Conservation (phyloP, 192 early-diverging fungal genomes). For the Geranomyces variabilis region DNA sequence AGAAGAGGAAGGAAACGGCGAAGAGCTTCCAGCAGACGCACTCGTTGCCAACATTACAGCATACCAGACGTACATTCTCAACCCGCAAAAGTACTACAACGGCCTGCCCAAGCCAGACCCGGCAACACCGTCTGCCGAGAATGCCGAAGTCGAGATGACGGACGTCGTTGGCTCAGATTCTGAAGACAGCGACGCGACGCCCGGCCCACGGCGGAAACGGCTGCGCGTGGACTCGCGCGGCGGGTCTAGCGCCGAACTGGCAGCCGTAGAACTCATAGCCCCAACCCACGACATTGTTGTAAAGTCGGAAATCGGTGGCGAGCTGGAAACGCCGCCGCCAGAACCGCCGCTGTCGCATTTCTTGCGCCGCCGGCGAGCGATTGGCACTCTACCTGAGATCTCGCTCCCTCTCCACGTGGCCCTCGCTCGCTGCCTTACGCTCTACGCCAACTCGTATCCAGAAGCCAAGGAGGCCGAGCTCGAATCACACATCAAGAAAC, state of each 20-base stretch:
- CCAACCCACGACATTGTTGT: background rate
- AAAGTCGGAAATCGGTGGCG: background rate
- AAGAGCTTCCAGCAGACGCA: constrained; percentile 6
- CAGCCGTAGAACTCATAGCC: background rate
- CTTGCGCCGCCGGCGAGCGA: constrained; percentile 9
- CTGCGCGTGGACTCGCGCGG: background rate
- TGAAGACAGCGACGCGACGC: background rate
- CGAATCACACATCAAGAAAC: constrained; percentile 71
- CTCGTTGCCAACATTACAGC: background rate
- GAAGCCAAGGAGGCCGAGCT: constrained; percentile 44
- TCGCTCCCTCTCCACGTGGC: constrained; percentile 34
- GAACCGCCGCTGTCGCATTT: constrained; percentile 20
- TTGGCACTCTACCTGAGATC: constrained; percentile 15
- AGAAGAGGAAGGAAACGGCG: constrained; percentile 27
- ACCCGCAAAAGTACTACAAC: background rate
- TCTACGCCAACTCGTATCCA: constrained; percentile 7
- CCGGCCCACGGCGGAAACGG: background rate
- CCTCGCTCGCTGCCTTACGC: constrained; percentile 25
- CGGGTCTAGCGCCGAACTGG: background rate
- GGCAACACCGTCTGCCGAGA: background rate
- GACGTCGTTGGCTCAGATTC: background rate
- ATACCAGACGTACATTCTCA: constrained; percentile 15
- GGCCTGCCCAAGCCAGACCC: background rate
- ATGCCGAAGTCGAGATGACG: background rate
- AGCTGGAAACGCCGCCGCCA: constrained; percentile 5